Conservation (phyloP, 2,329 filamentous ascomycete species). For the Xylariomycetidae sp. region DNA sequence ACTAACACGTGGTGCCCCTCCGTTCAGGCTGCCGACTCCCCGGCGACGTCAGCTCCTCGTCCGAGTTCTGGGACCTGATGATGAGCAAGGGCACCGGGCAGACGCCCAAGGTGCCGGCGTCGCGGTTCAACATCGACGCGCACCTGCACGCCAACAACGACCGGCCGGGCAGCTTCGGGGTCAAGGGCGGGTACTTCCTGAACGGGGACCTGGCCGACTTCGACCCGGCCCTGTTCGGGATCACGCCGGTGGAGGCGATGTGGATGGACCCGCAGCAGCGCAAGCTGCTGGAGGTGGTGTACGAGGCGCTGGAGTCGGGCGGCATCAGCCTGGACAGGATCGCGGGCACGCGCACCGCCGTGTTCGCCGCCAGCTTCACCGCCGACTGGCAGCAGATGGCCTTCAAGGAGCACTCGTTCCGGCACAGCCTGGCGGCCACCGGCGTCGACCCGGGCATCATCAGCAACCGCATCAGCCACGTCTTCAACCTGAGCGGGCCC, state of each 20-base stretch:
- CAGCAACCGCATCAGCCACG: slow-evolving; percentile 31
- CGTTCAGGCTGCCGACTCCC: slow-evolving; percentile 11
- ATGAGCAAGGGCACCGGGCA: slow-evolving; percentile 10
- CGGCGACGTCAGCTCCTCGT: slow-evolving; percentile 8
- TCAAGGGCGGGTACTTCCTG: slow-evolving; percentile 5
- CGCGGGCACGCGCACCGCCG: slow-evolving; percentile 18
- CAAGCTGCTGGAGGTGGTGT: slow-evolving; percentile 30
- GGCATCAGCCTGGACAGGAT: slow-evolving; percentile 24
- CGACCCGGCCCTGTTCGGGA: slow-evolving; percentile 28
- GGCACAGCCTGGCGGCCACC: slow-evolving; percentile 23
- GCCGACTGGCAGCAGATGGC: slow-evolving; percentile 9
- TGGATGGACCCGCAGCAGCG: slow-evolving; percentile 36
- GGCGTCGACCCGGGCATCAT: slow-evolving; percentile 31
- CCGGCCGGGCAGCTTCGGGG: slow-evolving; percentile 7
- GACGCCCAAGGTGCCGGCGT: slow-evolving; percentile 12
- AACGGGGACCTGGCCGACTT: slow-evolving; percentile 1
- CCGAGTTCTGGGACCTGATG: slow-evolving; percentile 12
- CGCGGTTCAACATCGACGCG: slow-evolving; percentile 12
- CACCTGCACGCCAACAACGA: slow-evolving; percentile 7
- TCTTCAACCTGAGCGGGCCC: slow-evolving; percentile 31
- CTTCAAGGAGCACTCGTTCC: slow-evolving; percentile 17
- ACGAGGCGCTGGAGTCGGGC: slow-evolving; percentile 33
- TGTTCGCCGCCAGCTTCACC: slow-evolving; percentile 11
- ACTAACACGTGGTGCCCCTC: too few relatives aligned
- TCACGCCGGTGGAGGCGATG: slow-evolving; percentile 30